Evolutionary conservation across 208 protist genomes (phyloP).

Genomic region (Trypanosoma boissoni): DNA sequence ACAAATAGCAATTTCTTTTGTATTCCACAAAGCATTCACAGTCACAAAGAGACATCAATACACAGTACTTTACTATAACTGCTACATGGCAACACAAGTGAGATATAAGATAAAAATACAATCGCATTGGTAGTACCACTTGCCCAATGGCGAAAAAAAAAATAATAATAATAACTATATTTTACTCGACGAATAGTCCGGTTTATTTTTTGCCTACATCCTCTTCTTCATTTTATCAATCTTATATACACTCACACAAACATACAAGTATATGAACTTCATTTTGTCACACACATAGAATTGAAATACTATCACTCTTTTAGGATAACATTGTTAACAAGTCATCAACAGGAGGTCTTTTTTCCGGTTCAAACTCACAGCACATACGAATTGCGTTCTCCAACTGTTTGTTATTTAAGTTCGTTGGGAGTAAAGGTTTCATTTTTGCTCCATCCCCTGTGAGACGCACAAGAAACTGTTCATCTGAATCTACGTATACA

Average conservation of each 20-base stretch:
- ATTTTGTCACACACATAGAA: too few relatives aligned
- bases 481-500: conserved; percentile 38
- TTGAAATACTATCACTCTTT: neutral
- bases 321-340: conserved; percentile 44
- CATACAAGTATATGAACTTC: conserved; percentile 12
- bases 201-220: conserved; percentile 7
- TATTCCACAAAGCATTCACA: neutral
- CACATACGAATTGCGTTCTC: conserved; percentile 35
- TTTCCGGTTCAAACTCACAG: conserved; percentile 35
- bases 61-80: too few relatives aligned
- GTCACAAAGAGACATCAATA: conserved; percentile 2
- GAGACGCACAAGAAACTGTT: conserved; percentile 46
- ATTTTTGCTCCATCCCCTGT: conserved; percentile 33
- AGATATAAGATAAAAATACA: too few relatives aligned
- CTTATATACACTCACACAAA: neutral
- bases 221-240: neutral
- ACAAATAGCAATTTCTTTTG: neutral
- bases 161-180: too few relatives aligned
- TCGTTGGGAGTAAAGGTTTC: conserved; percentile 34
- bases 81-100: too few relatives aligned
- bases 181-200: too few relatives aligned
- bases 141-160: too few relatives aligned
- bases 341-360: conserved; percentile 45
- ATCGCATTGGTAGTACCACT: too few relatives aligned
- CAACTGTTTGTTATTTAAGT: conserved; percentile 37